phyloP scores from a whole-genome alignment of 2,329 filamentous ascomycete genomes.

The Exophiala alcalophila region DNA sequence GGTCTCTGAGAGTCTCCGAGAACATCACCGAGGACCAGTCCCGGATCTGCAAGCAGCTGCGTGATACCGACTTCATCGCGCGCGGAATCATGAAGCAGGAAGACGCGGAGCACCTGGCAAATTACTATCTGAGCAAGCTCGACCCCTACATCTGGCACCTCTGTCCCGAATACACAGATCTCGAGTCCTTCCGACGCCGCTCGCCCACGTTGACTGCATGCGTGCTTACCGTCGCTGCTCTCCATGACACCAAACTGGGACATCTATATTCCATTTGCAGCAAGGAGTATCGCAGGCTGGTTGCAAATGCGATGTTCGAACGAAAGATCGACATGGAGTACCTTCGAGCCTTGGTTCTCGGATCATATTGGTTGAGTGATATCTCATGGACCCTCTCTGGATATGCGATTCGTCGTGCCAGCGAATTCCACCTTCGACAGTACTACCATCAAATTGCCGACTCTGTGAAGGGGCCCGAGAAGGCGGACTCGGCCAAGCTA shows the following conservation, averaged over 20 bases:
- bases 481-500: conserved; percentile 26
- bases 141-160: conserved; percentile 51
- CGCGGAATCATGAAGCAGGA: conserved; percentile 46
- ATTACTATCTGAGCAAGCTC: conserved; percentile 43
- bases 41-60: conserved; percentile 38
- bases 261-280: conserved; percentile 42
- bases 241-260: conserved; percentile 43
- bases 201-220: conserved; percentile 52
- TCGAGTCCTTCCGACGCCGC: conserved; percentile 46
- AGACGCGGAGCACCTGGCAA: conserved; percentile 43
- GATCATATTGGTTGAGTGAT: conserved; percentile 56
- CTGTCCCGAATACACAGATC: conserved; percentile 46
- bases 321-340: conserved; percentile 51
- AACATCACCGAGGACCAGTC: conserved; percentile 33
- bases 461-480: conserved; percentile 27
- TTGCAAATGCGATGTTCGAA: conserved; percentile 53
- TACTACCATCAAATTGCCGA: conserved; percentile 39
- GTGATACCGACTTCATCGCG: conserved; percentile 50
- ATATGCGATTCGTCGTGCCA: conserved; percentile 44
- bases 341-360: conserved; percentile 53
- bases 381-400: conserved; percentile 47
- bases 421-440: conserved; percentile 43
- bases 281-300: conserved; percentile 52
- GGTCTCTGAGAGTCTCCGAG: conserved; percentile 33
- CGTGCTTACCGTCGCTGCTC: conserved; percentile 47